phyloP scores from a whole-genome alignment of 2,329 filamentous ascomycete species.

The Gaeumannomyces tritici region DNA sequence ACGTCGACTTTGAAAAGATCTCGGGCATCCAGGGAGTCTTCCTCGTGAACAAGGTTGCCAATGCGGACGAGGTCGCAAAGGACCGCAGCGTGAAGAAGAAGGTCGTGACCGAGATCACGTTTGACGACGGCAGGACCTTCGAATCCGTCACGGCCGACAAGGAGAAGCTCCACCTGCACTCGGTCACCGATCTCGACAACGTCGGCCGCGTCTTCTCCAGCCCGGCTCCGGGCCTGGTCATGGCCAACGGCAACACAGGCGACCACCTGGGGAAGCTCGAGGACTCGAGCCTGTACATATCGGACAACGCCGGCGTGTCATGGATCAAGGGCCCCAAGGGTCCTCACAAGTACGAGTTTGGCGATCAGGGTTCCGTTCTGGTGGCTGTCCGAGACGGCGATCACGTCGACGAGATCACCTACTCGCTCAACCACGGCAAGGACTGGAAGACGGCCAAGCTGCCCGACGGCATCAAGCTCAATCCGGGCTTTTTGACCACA shows the following conservation, averaged over 20 bases:
- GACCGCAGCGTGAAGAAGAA: constrained; percentile 48
- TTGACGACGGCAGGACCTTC: constrained; percentile 89
- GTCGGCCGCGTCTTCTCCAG: constrained; percentile 85
- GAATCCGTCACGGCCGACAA: constrained; percentile 59
- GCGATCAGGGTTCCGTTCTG: constrained; percentile 82
- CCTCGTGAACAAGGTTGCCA: constrained; percentile 80
- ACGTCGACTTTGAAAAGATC: constrained; percentile 94
- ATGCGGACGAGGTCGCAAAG: constrained; percentile 65
- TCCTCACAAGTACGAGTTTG: constrained; percentile 93
- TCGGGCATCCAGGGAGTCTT: constrained; percentile 86
- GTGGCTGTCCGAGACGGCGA: constrained; percentile 72
- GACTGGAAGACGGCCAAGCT: constrained; percentile 68
- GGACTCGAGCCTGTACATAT: constrained; percentile 76
- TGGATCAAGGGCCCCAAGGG: constrained; percentile 71
- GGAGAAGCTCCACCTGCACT: constrained; percentile 71
- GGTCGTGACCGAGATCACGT: constrained; percentile 75
- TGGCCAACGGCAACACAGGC: constrained; percentile 90
- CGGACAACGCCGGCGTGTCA: constrained; percentile 78
- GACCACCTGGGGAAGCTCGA: constrained; percentile 59
- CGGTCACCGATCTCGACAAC: constrained; percentile 76
- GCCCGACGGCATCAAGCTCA: constrained; percentile 55
- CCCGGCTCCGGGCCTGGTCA: constrained; percentile 82
- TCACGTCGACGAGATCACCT: constrained; percentile 49
- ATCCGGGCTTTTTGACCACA: constrained; percentile 69
- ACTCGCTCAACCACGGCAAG: constrained; percentile 84